Percentiles rank a stretch among this genome's conserved stretches.
Evolutionary conservation across 23 red algal genomes (phyloP).

Genomic region (Gracilaria gracilis): DNA sequence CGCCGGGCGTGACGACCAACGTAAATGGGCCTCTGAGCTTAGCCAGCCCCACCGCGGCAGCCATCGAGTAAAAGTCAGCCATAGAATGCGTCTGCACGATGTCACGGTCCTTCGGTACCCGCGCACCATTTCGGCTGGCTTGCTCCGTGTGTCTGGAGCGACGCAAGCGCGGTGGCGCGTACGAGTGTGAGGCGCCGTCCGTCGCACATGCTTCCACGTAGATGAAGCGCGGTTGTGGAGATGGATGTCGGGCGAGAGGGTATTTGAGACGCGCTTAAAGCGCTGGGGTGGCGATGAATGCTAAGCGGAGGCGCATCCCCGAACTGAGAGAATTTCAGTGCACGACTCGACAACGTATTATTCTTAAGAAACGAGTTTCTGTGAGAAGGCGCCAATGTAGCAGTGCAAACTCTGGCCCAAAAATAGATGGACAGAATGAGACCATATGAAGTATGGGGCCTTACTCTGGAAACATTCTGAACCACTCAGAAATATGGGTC

Average conservation of each 20-base stretch:
- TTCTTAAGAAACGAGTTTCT: too few relatives aligned
- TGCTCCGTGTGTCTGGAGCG: not conserved
- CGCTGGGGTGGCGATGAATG: not conserved
- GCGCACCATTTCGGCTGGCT: not conserved
- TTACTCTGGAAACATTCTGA: too few relatives aligned
- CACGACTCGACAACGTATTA: too few relatives aligned
- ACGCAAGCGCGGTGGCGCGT: not conserved
- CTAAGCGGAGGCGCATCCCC: conserved; percentile 4
- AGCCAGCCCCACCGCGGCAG: conserved; percentile 82
- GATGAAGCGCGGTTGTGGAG: not conserved
- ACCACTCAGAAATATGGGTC: too few relatives aligned
- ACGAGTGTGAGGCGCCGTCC: not conserved
- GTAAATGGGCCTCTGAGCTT: conserved; percentile 70
- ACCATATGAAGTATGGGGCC: too few relatives aligned
- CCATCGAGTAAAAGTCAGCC: conserved; percentile 84
- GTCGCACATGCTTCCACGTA: not conserved
- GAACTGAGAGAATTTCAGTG: too few relatives aligned
- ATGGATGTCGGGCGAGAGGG: not conserved
- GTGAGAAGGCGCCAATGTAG: too few relatives aligned
- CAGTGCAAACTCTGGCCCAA: too few relatives aligned
- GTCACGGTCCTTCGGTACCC: conserved; percentile 42
- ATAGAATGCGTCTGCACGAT: conserved; percentile 71
- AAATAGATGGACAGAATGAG: too few relatives aligned
- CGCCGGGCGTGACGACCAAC: conserved; percentile 73
- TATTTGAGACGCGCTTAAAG: not conserved